Conservation (phyloP, 169 alveolate species). For the Cryptosporidium sp. region DNA sequence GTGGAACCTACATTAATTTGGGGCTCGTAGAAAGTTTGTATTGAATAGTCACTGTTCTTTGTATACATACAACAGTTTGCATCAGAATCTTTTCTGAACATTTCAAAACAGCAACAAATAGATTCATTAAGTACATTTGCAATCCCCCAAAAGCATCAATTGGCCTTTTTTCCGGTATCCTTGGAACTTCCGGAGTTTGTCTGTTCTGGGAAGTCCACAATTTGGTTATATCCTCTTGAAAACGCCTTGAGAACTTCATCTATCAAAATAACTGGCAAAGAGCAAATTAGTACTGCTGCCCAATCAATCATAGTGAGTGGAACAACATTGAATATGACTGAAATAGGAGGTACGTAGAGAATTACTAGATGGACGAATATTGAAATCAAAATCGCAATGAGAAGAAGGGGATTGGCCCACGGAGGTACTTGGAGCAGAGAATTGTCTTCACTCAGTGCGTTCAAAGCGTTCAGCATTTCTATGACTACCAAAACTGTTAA, state of each 20-base stretch:
- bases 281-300: conserved; percentile 93
- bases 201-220: conserved; percentile 60
- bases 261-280: conserved; percentile 96
- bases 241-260: conserved; percentile 96
- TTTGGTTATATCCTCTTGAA: conserved; percentile 84
- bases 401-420: conserved; percentile 95
- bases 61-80: conserved; percentile 73
- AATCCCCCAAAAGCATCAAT: conserved; percentile 76
- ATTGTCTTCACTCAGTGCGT: conserved; percentile 97
- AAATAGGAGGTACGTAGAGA: conserved; percentile 94
- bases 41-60: conserved; percentile 10
- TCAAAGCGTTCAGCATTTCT: conserved; percentile 98
- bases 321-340: conserved; percentile 92
- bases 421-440: conserved; percentile 95
- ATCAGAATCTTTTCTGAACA: conserved; percentile 58
- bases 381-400: conserved; percentile 93
- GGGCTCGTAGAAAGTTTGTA: conserved; percentile 62
- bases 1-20: conserved; percentile 23
- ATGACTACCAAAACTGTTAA: conserved; percentile 96
- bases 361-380: conserved; percentile 92
- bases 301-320: conserved; percentile 93
- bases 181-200: neutral
- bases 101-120: conserved; percentile 63
- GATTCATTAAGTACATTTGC: conserved; percentile 57
- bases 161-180: conserved; percentile 9